These are phyloP conservation scores for Trametes pubescens DNA, from an alignment of 1,284 basidiomycete genomes.

Conservation along the genomic window DNA sequence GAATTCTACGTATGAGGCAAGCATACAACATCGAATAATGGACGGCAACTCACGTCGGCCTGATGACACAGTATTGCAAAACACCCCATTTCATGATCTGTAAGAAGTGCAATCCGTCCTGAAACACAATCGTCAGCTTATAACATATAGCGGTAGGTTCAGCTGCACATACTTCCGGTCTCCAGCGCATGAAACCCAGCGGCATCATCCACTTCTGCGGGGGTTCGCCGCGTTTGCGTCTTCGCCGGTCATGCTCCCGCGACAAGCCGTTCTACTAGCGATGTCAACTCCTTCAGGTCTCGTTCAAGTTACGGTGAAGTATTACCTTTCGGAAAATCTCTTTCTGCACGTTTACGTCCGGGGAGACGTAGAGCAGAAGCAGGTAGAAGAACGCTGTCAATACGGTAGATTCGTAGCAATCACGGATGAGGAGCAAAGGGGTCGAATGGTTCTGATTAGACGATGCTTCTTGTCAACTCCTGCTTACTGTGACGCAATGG, in stretches of 20 bases:
- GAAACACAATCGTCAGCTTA: not conserved
- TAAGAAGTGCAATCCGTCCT: constrained; percentile 77
- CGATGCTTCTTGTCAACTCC: constrained; percentile 12
- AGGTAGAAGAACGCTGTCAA: constrained; percentile 84
- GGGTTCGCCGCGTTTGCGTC: constrained; percentile 52
- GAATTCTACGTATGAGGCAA: not conserved
- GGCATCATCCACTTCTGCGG: constrained; percentile 77
- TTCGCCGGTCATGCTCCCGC: constrained; percentile 55
- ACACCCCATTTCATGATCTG: constrained; percentile 85
- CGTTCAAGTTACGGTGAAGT: not conserved
- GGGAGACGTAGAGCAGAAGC: constrained; percentile 76
- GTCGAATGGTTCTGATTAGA: constrained; percentile 65
- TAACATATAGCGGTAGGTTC: constrained; percentile 19
- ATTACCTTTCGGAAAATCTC: constrained; percentile 60
- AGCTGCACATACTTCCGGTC: constrained; percentile 56
- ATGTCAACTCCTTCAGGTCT: not conserved
- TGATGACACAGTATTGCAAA: constrained; percentile 76
- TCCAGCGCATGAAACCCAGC: constrained; percentile 66
- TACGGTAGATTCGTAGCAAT: constrained; percentile 76
- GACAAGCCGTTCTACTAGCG: constrained; percentile 55
- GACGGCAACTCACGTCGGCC: constrained; percentile 59
- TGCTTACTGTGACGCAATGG: constrained; percentile 26
- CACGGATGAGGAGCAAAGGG: constrained; percentile 66
- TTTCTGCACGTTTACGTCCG: constrained; percentile 67
- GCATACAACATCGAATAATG: not conserved